Base-by-base conservation (phyloP, 2,329 filamentous ascomycete species). In the Trichophyton rubrum region DNA sequence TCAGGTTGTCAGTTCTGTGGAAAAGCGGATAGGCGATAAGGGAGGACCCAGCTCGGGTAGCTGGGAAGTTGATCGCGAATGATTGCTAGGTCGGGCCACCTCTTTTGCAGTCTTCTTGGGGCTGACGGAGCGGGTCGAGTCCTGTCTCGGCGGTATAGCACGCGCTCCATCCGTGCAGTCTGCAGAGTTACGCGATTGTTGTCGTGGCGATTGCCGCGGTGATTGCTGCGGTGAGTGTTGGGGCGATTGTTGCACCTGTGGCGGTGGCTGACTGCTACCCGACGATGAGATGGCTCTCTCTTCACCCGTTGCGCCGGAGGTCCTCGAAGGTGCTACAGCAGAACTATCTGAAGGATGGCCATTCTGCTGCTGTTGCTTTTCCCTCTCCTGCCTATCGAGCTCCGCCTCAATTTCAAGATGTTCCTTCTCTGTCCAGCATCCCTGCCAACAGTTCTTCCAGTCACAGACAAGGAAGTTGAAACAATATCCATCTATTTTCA, bases 381-480 rank as follows among this genome's bases (percentile, higher is more conserved):
- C 66, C 63, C 66, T 67, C 63, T 62, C 70, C 62, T 68, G 69
- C 67, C 45, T 73, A 41, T 72, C 68, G 64, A 72, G 69, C 61
- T 74, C 72, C 49, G 69, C 69, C 62, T 79, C 83, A 73, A 67
- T 75, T 66, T 88, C 84, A 40, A 90, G 85, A 69, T 82, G 92
- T 66, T 84, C 85, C 64, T 89, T 85, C 73, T 97, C 92, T 11
- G 88, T 95, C 78, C 86, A 90, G 77, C 92, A 97, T 7, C 92
- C 92, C 72, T 93, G 90, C 92, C 92, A 97, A 76, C 92, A 97
- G 67, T 95, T 87, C 67, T 90, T 86, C 92, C 92, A 97, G 71
- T 97, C 88, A 69, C 90, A 89, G 20, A 97, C 91, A 11, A 97
- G 80, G 66, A 96, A 96, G 68, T 91, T 90, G 80, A 97, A 97